Base-by-base conservation (phyloP, 345 rosid genomes). In the Geranium brycei region DNA sequence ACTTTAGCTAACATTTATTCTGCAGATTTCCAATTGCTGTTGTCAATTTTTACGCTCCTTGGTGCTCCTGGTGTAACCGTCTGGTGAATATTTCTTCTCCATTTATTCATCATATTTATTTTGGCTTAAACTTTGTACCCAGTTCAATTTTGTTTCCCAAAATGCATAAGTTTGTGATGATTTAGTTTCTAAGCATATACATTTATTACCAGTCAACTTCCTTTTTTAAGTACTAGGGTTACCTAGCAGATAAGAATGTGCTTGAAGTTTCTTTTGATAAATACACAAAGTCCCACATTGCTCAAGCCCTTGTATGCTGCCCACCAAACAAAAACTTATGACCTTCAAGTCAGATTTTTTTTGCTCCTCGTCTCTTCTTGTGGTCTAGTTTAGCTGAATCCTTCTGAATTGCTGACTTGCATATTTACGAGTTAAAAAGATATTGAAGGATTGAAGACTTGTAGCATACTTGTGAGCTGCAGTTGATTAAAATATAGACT, bases 51-150 rank as follows among this genome's bases (percentile, higher is more conserved):
- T 87, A 64, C 79, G 97, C 97, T 72, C 97, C 96, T 16, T 95
- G 99, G 99, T 95, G 99, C 79, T 79, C 73, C 73, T 95, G 95
- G 95, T 80, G 99, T 76, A 87, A 77, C 66, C 97, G 91, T 78
- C 81, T 95, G 96, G 97, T 91, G 87, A 75, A 65, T 72, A 55
- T 67, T 19, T 32, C 51, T 12, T 68, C 23, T 58, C 5, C 7
- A 18, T 47, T 6, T 47, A 47, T 6, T 47, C 3, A 8, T 47
- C 47, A 38, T 5, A 47, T 6, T 47, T 47, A 6, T 47, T 13
- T 38, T 38, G 11, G 47, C 11, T 2, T 47, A 6, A 6, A 13
- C 47, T 38, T 38, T 38, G 8, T 38, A 38, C 47, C 11, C 47
- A 38, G 47, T 38, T 38, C 1, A 38, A 5, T 38, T 38, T 38